Conservation (phyloP, 768 basidiomycete genomes). For the Multifurca ochricompacta region DNA sequence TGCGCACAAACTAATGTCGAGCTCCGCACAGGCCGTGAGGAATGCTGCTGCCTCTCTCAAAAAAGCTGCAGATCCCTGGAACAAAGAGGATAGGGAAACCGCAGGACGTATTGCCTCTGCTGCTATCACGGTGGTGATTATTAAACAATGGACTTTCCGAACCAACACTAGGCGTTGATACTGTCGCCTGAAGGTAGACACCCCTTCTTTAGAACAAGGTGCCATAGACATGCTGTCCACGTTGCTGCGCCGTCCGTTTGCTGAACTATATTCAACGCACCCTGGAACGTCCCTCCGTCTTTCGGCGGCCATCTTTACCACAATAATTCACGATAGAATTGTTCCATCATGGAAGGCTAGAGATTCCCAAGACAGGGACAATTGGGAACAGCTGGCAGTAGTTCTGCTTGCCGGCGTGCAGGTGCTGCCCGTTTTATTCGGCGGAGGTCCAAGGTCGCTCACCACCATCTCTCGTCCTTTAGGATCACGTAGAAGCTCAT, state of each 20-base stretch:
- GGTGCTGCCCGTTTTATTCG: conserved; percentile 1
- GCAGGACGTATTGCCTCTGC: conserved; percentile 12
- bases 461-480: not conserved
- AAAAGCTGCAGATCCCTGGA: conserved; percentile 21
- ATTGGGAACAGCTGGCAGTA: conserved; percentile 17
- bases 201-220: not conserved
- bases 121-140: conserved; percentile 12
- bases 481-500: conserved; percentile 19
- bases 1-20: conserved; percentile 14
- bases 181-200: not conserved
- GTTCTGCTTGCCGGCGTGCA: conserved; percentile 17
- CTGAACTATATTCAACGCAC: conserved; percentile 12
- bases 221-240: not conserved
- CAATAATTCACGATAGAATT: conserved; percentile 14
- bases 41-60: conserved; percentile 13
- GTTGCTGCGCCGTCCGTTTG: conserved; percentile 15
- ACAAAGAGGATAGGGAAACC: conserved; percentile 12
- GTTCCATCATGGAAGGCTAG: not conserved
- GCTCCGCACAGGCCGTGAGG: not conserved
- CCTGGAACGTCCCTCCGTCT: conserved; percentile 16
- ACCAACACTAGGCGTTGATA: not conserved
- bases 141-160: not conserved
- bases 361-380: not conserved
- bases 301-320: conserved; percentile 13
- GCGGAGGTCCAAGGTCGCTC: not conserved